These are phyloP conservation scores for Teratosphaeria gauchensis DNA, from an alignment of 2,329 filamentous ascomycete species.

Conservation along the genomic window DNA sequence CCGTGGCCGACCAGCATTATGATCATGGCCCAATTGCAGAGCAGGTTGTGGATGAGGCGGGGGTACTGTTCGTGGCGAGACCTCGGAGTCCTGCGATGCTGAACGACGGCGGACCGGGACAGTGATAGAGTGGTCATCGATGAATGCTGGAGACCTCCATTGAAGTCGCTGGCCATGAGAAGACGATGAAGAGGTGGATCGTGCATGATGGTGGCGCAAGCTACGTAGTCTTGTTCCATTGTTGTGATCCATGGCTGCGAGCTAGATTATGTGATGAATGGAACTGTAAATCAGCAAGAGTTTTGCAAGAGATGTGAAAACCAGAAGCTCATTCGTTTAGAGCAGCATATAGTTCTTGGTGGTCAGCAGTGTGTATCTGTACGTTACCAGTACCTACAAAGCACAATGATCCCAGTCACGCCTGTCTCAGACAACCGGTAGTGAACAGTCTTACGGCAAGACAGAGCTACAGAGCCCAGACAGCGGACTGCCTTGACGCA, in stretches of 20 bases:
- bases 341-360: background rate
- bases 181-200: background rate
- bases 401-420: background rate
- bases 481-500: background rate
- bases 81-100: background rate
- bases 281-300: background rate
- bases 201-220: background rate
- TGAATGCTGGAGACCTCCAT: background rate
- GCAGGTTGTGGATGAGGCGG: background rate
- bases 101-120: background rate
- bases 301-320: background rate
- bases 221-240: background rate
- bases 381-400: background rate
- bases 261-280: background rate
- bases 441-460: background rate
- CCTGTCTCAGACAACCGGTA: background rate
- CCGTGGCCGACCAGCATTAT: background rate
- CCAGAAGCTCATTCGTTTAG: background rate
- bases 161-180: background rate
- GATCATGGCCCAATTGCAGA: background rate
- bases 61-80: background rate
- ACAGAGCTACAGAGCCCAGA: background rate
- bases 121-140: background rate
- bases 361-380: background rate
- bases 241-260: background rate